Base-by-base conservation (phyloP, 2,329 filamentous ascomycete genomes). In the Colletotrichum liaoningense region DNA sequence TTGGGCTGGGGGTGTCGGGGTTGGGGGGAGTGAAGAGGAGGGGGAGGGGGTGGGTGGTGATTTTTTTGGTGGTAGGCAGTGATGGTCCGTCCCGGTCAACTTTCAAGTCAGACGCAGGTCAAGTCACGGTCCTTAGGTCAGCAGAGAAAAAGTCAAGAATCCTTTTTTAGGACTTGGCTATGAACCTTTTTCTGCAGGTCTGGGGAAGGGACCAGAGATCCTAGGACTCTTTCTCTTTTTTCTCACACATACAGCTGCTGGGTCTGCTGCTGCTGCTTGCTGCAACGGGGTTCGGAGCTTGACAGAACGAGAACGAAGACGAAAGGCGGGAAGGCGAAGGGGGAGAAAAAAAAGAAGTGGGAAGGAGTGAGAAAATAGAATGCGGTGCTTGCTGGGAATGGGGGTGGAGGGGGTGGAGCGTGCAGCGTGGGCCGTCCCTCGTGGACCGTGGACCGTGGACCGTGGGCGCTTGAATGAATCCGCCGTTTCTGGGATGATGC, bases 361-460 rank as follows among this genome's bases (percentile, higher is more conserved):
- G 56, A 60, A 33, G 24, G 69, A 64, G 67, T 62, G 38, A 72
- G 72, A 74, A 74, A 74, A 74, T 72, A 74, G 69, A 74, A 68
- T 60, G 62, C 33, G 67, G 46, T 59, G 57, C 69, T 35, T 62
- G 57, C 69, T 62, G 19, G 35, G 54, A 30, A n/a, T 19, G 22
- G 55, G 42, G 28, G 68, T 19, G 56, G 42, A 46, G 68, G 55
- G 42, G 42, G 68, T 58, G 67, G 46, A 67, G 58, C 38, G 38
- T 63, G 26, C n/a, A 46, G 66, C 46, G 66, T 59, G 67, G 49
- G 52, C 49, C 30, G 49, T 35, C 22, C 28, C 9, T 30, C 30
- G 30, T 30, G 33, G 33, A 33, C 14, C 38, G 30, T 30, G 33
- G 33, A 33, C 14, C 38, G 38, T 42, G 14, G 38, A 42, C 60